phyloP scores from a whole-genome alignment of 1,284 basidiomycete species.

The Ceratobasidium sp. region DNA sequence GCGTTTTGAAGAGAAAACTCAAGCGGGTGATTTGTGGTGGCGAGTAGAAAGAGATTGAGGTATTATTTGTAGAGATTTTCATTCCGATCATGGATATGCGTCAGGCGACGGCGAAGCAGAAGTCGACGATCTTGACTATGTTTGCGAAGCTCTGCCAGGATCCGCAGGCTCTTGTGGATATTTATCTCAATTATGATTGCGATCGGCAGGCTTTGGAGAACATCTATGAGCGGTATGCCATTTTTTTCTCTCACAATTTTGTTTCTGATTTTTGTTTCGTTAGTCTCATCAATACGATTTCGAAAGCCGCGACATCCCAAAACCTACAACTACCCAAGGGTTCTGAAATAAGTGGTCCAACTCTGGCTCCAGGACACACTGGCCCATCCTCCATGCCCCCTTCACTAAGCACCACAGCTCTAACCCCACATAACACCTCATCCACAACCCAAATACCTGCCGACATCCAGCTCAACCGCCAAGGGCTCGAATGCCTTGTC shows the following conservation, averaged over 20 bases:
- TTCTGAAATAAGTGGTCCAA: slow-evolving; percentile 29
- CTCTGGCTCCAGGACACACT: slow-evolving; percentile 19
- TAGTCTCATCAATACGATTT: slow-evolving; percentile 92
- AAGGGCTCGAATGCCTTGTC: slow-evolving; percentile 90
- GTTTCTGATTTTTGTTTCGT: slow-evolving; percentile 2
- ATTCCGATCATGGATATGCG: slow-evolving; percentile 99
- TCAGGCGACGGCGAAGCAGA: slow-evolving; percentile 94
- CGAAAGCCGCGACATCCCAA: slow-evolving; percentile 75
- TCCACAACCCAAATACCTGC: slow-evolving; percentile 69
- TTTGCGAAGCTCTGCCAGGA: slow-evolving; percentile 89
- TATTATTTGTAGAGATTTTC: slow-evolving; percentile 98
- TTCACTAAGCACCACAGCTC: slow-evolving; percentile 72
- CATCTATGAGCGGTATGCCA: slow-evolving; percentile 89
- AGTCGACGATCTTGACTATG: slow-evolving; percentile 89
- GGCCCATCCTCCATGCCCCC: slow-evolving; percentile 61
- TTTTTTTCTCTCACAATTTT: slow-evolving; percentile 6
- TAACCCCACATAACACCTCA: slow-evolving; percentile 54
- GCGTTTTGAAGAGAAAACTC: too few relatives aligned
- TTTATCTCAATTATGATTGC: slow-evolving; percentile 98
- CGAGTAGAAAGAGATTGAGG: slow-evolving; percentile 99
- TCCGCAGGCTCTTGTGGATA: slow-evolving; percentile 94
- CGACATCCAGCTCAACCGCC: slow-evolving; percentile 85
- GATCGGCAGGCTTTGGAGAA: slow-evolving; percentile 92
- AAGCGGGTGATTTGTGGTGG: neutral
- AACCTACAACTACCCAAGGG: slow-evolving; percentile 56